Evolutionary conservation across 768 basidiomycete species (phyloP).

Genomic region (Fomitopsis pulvina): DNA sequence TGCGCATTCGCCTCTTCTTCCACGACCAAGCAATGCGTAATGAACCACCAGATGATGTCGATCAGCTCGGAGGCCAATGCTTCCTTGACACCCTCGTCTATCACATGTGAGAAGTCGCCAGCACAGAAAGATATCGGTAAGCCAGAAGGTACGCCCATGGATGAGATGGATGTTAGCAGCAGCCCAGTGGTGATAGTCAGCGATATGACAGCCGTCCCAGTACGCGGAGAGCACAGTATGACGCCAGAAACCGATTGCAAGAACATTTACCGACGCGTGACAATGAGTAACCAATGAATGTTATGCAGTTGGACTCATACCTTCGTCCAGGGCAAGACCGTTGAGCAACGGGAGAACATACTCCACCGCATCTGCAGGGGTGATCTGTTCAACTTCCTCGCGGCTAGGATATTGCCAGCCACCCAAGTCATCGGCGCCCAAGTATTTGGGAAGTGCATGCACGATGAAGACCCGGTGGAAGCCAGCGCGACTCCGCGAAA

Average conservation of each 20-base stretch:
- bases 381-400: slow-evolving; percentile 39
- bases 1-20: slow-evolving; percentile 14
- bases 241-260: neutral
- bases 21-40: slow-evolving; percentile 35
- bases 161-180: too few species aligned
- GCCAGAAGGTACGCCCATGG: neutral
- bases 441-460: slow-evolving; percentile 72
- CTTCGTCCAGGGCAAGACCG: slow-evolving; percentile 79
- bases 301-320: slow-evolving; percentile 34
- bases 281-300: neutral
- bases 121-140: neutral
- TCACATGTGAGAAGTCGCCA: neutral
- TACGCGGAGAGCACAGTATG: neutral
- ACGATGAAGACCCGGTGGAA: slow-evolving; percentile 80
- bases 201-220: too few species aligned
- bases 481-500: slow-evolving; percentile 67
- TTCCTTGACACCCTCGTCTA: slow-evolving; percentile 86
- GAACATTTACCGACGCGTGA: neutral
- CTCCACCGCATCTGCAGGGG: slow-evolving; percentile 84
- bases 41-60: slow-evolving; percentile 89
- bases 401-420: slow-evolving; percentile 4
- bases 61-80: slow-evolving; percentile 78
- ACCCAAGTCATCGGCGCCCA: slow-evolving; percentile 28
- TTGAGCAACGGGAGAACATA: slow-evolving; percentile 91
- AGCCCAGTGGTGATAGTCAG: too few species aligned